phyloP scores from a whole-genome alignment of 441 rosid species.

The Melastoma candidum region DNA sequence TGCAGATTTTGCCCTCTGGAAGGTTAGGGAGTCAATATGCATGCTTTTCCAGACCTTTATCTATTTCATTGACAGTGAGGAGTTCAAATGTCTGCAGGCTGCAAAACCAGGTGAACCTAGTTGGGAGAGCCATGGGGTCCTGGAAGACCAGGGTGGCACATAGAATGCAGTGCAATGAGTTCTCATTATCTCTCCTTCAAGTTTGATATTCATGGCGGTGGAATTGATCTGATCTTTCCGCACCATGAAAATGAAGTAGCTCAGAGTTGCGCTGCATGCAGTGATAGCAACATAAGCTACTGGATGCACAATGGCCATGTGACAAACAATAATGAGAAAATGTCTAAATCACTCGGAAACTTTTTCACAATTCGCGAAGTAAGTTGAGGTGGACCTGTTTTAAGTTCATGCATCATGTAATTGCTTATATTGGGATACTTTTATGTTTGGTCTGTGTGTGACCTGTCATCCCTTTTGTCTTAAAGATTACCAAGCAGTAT shows the following conservation, averaged over 20 bases:
- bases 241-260: slow-evolving; percentile 95
- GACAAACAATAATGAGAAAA: slow-evolving; percentile 72
- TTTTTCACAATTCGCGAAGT: slow-evolving; percentile 76
- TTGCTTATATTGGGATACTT: neutral
- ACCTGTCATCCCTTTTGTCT: slow-evolving; percentile 7
- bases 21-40: slow-evolving; percentile 33
- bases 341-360: slow-evolving; percentile 82
- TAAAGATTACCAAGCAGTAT: slow-evolving; percentile 55
- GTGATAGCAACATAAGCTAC: slow-evolving; percentile 46
- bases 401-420: neutral
- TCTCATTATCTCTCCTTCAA: slow-evolving; percentile 51
- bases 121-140: slow-evolving; percentile 91
- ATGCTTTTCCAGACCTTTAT: neutral
- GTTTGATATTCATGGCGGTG: slow-evolving; percentile 95
- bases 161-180: slow-evolving; percentile 99
- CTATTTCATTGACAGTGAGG: slow-evolving; percentile 1
- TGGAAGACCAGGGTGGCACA: slow-evolving; percentile 98
- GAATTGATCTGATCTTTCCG: slow-evolving; percentile 84
- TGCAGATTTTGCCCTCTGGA: slow-evolving; percentile 93
- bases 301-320: slow-evolving; percentile 98
- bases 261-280: slow-evolving; percentile 77
- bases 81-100: slow-evolving; percentile 40
- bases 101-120: slow-evolving; percentile 82
- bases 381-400: slow-evolving; percentile 2
- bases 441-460: slow-evolving; percentile 1